These are phyloP conservation scores for Malassezia japonica DNA, from an alignment of 1,284 basidiomycete species.

Conservation along the genomic window DNA sequence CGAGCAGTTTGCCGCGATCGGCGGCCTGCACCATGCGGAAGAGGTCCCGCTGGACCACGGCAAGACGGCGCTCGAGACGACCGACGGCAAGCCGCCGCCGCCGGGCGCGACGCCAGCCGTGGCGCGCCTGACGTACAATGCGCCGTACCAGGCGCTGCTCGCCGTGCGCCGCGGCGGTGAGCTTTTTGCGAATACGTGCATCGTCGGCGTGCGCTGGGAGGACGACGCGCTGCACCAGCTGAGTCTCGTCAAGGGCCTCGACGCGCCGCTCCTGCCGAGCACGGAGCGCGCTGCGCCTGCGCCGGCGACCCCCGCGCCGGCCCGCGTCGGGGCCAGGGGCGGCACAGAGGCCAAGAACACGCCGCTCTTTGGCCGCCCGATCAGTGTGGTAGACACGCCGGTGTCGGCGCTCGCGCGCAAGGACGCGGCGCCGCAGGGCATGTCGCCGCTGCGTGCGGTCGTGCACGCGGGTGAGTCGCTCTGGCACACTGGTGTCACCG, in stretches of 20 bases:
- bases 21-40: conserved; percentile 24
- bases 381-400: conserved; percentile 10
- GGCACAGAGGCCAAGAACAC: not conserved
- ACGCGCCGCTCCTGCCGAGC: conserved; percentile 25
- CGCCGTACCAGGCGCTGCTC: conserved; percentile 30
- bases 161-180: conserved; percentile 31
- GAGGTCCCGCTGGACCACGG: conserved; percentile 24
- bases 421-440: not conserved
- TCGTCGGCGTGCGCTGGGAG: conserved; percentile 36
- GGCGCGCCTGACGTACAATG: conserved; percentile 23
- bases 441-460: conserved; percentile 9
- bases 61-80: conserved; percentile 11
- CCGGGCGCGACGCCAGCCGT: conserved; percentile 17
- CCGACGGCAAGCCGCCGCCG: not conserved
- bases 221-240: conserved; percentile 34
- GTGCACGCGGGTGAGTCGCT: conserved; percentile 12
- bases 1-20: conserved; percentile 27
- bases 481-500: conserved; percentile 17
- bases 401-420: conserved; percentile 6
- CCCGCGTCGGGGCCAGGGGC: not conserved
- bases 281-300: not conserved
- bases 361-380: conserved; percentile 16
- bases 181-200: conserved; percentile 25
- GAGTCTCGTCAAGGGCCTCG: conserved; percentile 24
- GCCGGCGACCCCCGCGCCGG: not conserved